These are phyloP conservation scores for Rhododendron vialii DNA, from an alignment of 148 eudicot species.

Conservation along the genomic window DNA sequence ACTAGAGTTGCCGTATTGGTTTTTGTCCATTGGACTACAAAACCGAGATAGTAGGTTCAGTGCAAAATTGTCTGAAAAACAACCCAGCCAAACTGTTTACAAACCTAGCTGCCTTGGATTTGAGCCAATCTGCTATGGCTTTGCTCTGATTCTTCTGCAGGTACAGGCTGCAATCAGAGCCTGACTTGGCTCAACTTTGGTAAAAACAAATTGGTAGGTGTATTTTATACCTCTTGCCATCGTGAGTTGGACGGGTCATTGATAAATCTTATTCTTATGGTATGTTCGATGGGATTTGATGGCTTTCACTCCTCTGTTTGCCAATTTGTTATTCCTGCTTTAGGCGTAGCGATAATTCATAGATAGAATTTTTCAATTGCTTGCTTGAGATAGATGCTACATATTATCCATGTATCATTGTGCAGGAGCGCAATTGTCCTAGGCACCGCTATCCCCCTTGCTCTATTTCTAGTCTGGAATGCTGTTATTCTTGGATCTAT, in stretches of 20 bases:
- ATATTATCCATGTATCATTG: slow-evolving; percentile 7
- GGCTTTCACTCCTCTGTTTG: not conserved
- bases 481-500: slow-evolving; percentile 87
- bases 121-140: not conserved
- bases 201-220: not conserved
- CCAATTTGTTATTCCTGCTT: not conserved
- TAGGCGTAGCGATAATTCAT: not conserved
- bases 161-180: not conserved
- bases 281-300: not conserved
- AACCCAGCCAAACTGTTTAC: not conserved
- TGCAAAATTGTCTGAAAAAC: not conserved
- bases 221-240: not conserved
- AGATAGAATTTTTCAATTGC: not conserved
- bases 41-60: not conserved
- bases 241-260: not conserved
- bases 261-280: not conserved
- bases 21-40: not conserved
- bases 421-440: slow-evolving; percentile 72
- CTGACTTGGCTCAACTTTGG: not conserved
- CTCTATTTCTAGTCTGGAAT: slow-evolving; percentile 81
- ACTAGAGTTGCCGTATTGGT: not conserved
- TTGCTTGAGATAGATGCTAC: not conserved
- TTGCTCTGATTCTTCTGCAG: not conserved
- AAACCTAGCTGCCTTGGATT: not conserved
- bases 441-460: slow-evolving; percentile 83